These are phyloP conservation scores for Brasilioporus rufonigricans DNA, from an alignment of 768 basidiomycete genomes.

Conservation along the genomic window DNA sequence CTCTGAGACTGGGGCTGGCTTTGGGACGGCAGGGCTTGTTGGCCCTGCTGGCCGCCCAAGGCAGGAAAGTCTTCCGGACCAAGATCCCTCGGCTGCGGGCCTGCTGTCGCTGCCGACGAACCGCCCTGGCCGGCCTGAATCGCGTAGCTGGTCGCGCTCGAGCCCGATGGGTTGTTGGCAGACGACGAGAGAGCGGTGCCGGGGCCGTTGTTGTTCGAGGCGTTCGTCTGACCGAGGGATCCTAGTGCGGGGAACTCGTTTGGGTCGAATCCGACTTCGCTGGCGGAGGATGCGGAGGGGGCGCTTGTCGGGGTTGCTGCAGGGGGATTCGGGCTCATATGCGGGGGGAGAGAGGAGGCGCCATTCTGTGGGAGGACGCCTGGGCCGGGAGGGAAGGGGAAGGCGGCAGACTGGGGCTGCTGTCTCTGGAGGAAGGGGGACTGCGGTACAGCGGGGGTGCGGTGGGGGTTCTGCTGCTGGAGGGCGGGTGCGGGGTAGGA, in stretches of 20 bases:
- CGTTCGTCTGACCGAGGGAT: slow-evolving; percentile 49
- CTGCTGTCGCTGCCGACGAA: slow-evolving; percentile 12
- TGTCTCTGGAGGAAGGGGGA: slow-evolving; percentile 67
- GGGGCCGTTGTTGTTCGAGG: slow-evolving; percentile 34
- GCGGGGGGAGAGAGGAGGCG: slow-evolving; percentile 51
- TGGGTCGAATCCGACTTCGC: slow-evolving; percentile 78
- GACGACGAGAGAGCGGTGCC: slow-evolving; percentile 23
- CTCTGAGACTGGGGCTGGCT: slow-evolving; percentile 30
- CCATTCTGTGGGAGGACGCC: slow-evolving; percentile 57
- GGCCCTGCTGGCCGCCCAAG: slow-evolving; percentile 61
- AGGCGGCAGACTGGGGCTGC: slow-evolving; percentile 40
- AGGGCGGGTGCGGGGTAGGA: slow-evolving; percentile 41
- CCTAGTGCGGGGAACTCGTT: slow-evolving; percentile 90
- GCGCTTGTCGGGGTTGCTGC: slow-evolving; percentile 41
- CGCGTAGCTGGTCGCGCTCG: slow-evolving; percentile 68
- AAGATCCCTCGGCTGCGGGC: slow-evolving; percentile 40
- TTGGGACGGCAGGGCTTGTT: slow-evolving; percentile 23
- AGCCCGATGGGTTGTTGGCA: slow-evolving; percentile 28
- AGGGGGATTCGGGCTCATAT: slow-evolving; percentile 50
- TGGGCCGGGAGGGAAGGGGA: slow-evolving; percentile 51
- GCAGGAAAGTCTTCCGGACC: slow-evolving; percentile 92
- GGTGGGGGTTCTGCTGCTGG: slow-evolving; percentile 57
- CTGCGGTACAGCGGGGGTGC: slow-evolving; percentile 55
- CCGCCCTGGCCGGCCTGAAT: slow-evolving; percentile 68
- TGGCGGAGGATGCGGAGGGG: slow-evolving; percentile 61